Evolutionary conservation across 2,329 filamentous ascomycete genomes (phyloP).

Genomic region (Paraphoma sp.): DNA sequence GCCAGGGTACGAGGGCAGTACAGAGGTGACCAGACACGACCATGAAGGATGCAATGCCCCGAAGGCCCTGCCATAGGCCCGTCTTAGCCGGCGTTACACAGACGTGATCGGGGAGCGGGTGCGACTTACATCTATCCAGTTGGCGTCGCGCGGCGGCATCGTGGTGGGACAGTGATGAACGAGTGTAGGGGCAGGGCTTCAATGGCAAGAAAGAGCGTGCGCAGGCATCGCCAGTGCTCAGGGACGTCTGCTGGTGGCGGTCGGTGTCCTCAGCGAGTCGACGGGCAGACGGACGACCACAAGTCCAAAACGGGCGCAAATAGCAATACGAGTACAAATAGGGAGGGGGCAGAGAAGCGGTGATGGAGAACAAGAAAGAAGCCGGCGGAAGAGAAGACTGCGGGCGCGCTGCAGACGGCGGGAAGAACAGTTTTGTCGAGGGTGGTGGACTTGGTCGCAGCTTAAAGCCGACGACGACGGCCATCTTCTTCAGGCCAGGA

Average conservation of each 20-base stretch:
- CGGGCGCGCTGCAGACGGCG: not conserved
- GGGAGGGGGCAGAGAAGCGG: not conserved
- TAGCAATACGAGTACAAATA: not conserved
- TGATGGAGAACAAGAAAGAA: too few species aligned
- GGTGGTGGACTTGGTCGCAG: constrained; percentile 8
- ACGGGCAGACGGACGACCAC: constrained; percentile 5
- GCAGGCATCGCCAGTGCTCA: constrained; percentile 18
- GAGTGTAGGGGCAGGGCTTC: constrained; percentile 8
- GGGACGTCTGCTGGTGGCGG: not conserved
- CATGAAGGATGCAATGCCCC: constrained; percentile 51
- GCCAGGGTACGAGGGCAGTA: constrained; percentile 50
- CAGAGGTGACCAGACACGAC: constrained; percentile 53
- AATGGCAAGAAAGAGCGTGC: constrained; percentile 7
- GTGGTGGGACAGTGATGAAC: constrained; percentile 13
- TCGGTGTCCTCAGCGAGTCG: not conserved
- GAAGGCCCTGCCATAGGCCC: constrained; percentile 45
- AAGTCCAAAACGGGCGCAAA: constrained; percentile 3
- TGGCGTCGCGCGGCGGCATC: constrained; percentile 47
- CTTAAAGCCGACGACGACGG: constrained; percentile 8
- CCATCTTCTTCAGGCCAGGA: constrained; percentile 14
- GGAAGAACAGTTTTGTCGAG: constrained; percentile 8
- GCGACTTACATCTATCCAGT: constrained; percentile 47
- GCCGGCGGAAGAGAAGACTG: not conserved
- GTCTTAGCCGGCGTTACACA: constrained; percentile 30
- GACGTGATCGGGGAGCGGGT: constrained; percentile 2